Evolutionary conservation across 192 early-diverging fungal species (phyloP), one percentile per base, ranked within the genome.

Genomic region (Entomortierella chlamydospora): DNA sequence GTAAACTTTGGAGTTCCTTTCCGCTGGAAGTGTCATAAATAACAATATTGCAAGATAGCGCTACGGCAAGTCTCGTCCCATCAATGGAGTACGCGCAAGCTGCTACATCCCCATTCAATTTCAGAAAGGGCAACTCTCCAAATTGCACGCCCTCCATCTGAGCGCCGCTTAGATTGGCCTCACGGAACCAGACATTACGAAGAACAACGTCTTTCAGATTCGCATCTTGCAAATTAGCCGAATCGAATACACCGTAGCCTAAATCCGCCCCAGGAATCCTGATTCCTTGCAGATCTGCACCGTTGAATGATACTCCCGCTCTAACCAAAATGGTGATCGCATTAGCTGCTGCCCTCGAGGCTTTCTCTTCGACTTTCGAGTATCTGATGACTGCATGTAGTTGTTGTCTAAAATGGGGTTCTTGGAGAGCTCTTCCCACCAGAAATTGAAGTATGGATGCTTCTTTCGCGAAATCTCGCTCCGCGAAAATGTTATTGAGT

Each of bases 81-180:
- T 10, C 20, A 3, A 17, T 3, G 4, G 53, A 54, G 26, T 28
- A 54, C 25, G 53, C 53, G 15, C 53, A 54, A 30, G 26, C 2
- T 30, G 53, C 10, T 13, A 28, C 15, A 8, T 25, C 26, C 13
- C 29, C 15, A 10, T 20, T 17, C 15, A 17, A 30, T 20, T 33
- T 18, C 3, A 57, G 30, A 20, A 13, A 57, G 8, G 56, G 56
- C 9, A 31, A 37, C 34, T 57, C 56, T 2, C 56, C 56, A 37
- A 57, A 57, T 31, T 37, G 31, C 7, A 57, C 56, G 6, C 56
- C 56, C 17, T 37, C 33, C 56, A 57, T 57, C 29, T 37, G 9
- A 20, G 56, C 56, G 20, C 34, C 56, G 23, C 31, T 57, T 31
- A 57, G 34, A 37, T 57, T 20, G 20, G 56, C 56, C 20, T 37